A percentile compares a stretch with the other conserved stretches of the same genome.
These are phyloP conservation scores for Ophiocordyceps robertsii DNA, from an alignment of 2,329 filamentous ascomycete genomes.

Conservation along the genomic window DNA sequence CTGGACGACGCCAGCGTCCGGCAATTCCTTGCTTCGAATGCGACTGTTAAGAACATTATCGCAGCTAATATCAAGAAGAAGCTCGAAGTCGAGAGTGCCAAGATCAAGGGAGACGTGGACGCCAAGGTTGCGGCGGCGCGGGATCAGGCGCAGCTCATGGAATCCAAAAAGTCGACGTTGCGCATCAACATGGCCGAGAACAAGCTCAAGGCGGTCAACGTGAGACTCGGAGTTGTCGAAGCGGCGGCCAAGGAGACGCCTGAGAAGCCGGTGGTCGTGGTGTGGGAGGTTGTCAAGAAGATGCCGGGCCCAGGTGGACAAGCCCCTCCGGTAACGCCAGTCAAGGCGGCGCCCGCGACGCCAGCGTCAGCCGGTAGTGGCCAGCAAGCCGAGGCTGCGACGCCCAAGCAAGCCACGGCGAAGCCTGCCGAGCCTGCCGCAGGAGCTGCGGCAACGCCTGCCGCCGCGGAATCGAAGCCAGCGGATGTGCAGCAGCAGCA, in stretches of 20 bases:
- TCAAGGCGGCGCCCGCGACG: constrained; percentile 2
- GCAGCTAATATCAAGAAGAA: constrained; percentile 55
- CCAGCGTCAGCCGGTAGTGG: background rate
- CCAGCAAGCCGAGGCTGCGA: background rate
- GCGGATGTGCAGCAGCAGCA: constrained; percentile 1
- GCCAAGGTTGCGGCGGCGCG: constrained; percentile 38
- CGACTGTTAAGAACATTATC: constrained; percentile 44
- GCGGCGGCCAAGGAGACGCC: constrained; percentile 78
- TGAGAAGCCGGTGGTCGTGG: constrained; percentile 67
- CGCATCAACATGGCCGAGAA: constrained; percentile 72
- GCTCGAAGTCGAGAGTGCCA: constrained; percentile 51
- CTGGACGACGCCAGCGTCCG: constrained; percentile 43
- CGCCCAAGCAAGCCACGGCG: constrained; percentile 3
- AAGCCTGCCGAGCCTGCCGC: constrained; percentile 5
- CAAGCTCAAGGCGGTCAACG: constrained; percentile 46
- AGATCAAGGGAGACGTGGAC: constrained; percentile 41
- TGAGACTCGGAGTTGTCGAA: constrained; percentile 67
- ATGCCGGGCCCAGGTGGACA: constrained; percentile 39
- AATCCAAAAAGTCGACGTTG: constrained; percentile 59
- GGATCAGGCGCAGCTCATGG: constrained; percentile 56
- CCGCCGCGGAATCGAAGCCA: constrained; percentile 5
- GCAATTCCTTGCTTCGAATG: constrained; percentile 41
- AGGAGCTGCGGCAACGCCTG: background rate
- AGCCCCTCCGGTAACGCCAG: constrained; percentile 4
- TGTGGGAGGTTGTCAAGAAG: constrained; percentile 72